phyloP scores from a whole-genome alignment of 257 asterid genomes.

The Przewalskia tangutica region DNA sequence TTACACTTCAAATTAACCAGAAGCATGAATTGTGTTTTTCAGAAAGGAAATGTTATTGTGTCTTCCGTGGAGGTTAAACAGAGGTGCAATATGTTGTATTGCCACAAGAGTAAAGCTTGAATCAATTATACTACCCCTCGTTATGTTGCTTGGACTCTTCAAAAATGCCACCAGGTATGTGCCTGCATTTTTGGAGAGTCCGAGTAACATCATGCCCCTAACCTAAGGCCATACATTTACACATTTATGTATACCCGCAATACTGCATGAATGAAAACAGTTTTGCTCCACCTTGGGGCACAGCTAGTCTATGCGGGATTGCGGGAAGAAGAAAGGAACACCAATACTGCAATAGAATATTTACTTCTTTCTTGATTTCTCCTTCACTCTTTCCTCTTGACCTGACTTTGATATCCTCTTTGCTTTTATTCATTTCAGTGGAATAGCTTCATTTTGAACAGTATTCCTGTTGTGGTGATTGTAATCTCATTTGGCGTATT shows the following conservation, averaged over 20 bases:
- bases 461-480: slow-evolving; percentile 87
- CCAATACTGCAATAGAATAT: neutral
- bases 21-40: slow-evolving; percentile 12
- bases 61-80: neutral
- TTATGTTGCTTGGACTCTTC: too few relatives aligned
- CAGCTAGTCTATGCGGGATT: neutral
- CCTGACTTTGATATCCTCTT: slow-evolving; percentile 3
- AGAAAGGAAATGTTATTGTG: neutral
- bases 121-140: neutral
- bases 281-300: neutral
- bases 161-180: neutral
- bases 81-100: neutral
- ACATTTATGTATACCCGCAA: neutral
- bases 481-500: slow-evolving; percentile 75
- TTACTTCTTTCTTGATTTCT: neutral
- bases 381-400: neutral
- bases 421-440: slow-evolving; percentile 39
- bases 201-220: neutral
- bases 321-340: neutral
- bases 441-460: slow-evolving; percentile 74
- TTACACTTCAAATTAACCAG: neutral
- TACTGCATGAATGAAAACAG: neutral
- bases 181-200: neutral
- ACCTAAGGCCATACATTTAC: neutral
- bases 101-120: neutral